Percentiles rank a stretch among this genome's conserved stretches.
phyloP scores from a whole-genome alignment of 2,329 filamentous ascomycete genomes.

The Bretziella fagacearum region DNA sequence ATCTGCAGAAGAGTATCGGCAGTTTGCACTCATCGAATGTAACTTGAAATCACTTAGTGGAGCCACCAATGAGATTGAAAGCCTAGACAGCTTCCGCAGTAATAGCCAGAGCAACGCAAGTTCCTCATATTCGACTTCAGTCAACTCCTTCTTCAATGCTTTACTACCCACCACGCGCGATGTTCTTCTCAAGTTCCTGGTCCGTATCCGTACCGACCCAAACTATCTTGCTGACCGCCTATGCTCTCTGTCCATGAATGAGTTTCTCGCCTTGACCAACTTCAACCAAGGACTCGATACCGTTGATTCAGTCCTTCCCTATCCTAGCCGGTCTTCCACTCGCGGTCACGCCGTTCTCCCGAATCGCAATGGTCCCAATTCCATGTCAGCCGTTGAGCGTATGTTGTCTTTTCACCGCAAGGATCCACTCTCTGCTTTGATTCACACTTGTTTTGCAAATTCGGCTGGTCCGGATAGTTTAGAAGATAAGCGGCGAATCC shows the following conservation, averaged over 20 bases:
- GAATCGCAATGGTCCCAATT: conserved; percentile 20
- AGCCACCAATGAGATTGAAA: conserved; percentile 20
- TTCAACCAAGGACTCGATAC: conserved; percentile 66
- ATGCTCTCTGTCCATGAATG: conserved; percentile 53
- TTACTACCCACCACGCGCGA: conserved; percentile 60
- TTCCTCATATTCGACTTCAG: not conserved
- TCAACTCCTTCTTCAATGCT: conserved; percentile 48
- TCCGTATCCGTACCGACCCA: conserved; percentile 67
- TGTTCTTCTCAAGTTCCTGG: conserved; percentile 62
- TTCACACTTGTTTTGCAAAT: conserved; percentile 80
- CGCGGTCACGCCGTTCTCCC: conserved; percentile 25
- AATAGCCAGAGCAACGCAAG: not conserved
- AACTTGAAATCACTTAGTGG: conserved; percentile 42
- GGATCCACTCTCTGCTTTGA: conserved; percentile 66
- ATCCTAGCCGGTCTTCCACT: conserved; percentile 36
- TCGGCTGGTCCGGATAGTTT: conserved; percentile 65
- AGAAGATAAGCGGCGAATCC: conserved; percentile 62
- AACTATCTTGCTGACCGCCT: conserved; percentile 76
- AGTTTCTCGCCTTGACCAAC: conserved; percentile 57
- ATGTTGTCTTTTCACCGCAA: conserved; percentile 78
- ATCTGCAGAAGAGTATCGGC: conserved; percentile 55
- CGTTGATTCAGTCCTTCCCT: conserved; percentile 66
- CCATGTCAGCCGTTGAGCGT: conserved; percentile 48
- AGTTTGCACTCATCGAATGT: conserved; percentile 54
- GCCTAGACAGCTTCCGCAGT: conserved; percentile 24